These are phyloP conservation scores for Lactarius vividus DNA, from an alignment of 768 basidiomycete species.

Conservation along the genomic window DNA sequence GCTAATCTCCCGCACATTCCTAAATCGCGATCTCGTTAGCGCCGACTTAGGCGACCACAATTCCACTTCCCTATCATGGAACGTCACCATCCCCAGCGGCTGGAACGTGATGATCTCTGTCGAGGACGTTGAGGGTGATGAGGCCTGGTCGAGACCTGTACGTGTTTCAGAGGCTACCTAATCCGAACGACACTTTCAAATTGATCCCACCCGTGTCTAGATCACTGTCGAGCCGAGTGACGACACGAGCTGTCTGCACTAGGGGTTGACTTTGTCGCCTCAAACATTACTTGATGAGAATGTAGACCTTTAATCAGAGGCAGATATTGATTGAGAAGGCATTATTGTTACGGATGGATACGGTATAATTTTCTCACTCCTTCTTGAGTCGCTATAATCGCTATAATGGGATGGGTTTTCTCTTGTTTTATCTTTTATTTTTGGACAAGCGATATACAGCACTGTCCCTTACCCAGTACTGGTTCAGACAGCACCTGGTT, in stretches of 20 bases:
- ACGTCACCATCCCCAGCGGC: constrained; percentile 45
- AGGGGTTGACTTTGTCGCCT: too few relatives aligned
- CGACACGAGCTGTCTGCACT: constrained; percentile 39
- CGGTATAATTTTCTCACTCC: too few relatives aligned
- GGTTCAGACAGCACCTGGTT: too few relatives aligned
- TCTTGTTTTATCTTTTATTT: too few relatives aligned
- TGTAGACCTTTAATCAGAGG: too few relatives aligned
- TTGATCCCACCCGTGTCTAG: constrained; percentile 28
- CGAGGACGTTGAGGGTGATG: constrained; percentile 49
- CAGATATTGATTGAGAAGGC: too few relatives aligned
- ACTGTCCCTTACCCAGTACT: too few relatives aligned
- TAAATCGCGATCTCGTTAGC: constrained; percentile 37
- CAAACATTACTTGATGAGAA: too few relatives aligned
- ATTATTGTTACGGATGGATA: too few relatives aligned
- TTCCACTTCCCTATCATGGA: constrained; percentile 46
- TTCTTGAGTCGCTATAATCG: too few relatives aligned
- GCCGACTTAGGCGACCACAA: constrained; percentile 53
- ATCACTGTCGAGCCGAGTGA: constrained; percentile 37
- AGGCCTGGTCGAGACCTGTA: constrained; percentile 50
- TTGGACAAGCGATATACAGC: too few relatives aligned
- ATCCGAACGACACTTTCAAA: not conserved
- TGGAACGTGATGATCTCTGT: constrained; percentile 51
- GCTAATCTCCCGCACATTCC: not conserved
- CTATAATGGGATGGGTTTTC: too few relatives aligned
- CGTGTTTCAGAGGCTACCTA: not conserved